phyloP scores from a whole-genome alignment of 208 protist species.

The Leptomonas seymouri region DNA sequence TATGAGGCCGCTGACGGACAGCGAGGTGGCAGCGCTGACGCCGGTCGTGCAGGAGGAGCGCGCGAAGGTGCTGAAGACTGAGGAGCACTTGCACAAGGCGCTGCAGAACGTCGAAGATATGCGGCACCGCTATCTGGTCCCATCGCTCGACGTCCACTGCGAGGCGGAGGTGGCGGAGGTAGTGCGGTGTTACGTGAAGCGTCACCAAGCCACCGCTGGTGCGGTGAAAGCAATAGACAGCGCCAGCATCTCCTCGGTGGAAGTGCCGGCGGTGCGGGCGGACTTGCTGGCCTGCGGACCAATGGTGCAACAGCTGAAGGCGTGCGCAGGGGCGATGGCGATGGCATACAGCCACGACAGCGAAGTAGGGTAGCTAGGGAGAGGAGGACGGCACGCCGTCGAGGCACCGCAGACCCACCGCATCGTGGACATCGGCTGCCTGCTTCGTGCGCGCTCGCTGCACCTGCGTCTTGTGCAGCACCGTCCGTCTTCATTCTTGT shows the following conservation, averaged over 20 bases:
- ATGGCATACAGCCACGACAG: constrained; percentile 42
- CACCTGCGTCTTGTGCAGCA: no score
- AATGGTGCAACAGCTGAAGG: constrained; percentile 40
- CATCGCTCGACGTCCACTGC: constrained; percentile 57
- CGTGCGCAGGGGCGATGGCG: constrained; percentile 48
- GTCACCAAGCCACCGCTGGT: constrained; percentile 25
- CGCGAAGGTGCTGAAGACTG: constrained; percentile 56
- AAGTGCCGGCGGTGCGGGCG: constrained; percentile 24
- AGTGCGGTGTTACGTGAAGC: constrained; percentile 61
- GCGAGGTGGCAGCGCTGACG: constrained; percentile 42
- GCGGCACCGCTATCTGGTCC: constrained; percentile 69
- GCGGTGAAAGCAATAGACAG: constrained; percentile 4
- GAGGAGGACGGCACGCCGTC: constrained; percentile 10
- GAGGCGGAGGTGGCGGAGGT: constrained; percentile 63
- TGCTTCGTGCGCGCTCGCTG: no score
- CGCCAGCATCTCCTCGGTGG: no score
- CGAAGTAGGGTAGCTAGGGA: constrained; percentile 17
- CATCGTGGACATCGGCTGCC: no score
- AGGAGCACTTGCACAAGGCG: constrained; percentile 59
- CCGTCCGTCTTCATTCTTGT: no score
- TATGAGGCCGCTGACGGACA: constrained; percentile 47
- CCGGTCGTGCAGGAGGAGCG: constrained; percentile 58
- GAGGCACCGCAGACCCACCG: no score
- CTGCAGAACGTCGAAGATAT: constrained; percentile 82
- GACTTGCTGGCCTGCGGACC: constrained; percentile 63